Base-by-base conservation (phyloP, 2,329 filamentous ascomycete genomes). In the Daldinia sp. region DNA sequence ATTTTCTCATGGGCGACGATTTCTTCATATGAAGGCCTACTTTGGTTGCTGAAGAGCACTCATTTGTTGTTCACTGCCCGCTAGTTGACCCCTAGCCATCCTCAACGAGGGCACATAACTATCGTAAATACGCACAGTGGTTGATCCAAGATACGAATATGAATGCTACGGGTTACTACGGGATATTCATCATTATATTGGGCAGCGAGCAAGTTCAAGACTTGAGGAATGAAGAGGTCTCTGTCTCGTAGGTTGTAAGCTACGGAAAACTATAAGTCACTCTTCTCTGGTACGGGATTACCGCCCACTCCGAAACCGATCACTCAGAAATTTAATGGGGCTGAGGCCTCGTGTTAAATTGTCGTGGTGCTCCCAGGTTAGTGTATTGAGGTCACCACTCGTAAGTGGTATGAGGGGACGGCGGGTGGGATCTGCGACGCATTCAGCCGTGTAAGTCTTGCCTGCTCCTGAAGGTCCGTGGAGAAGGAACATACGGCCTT, bases 401-500 rank as follows among this genome's bases (percentile, higher is more conserved):
- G 82, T 83, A 15, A 87, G 77, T 0, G 79, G 77, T 56, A 86
- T 79, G 6, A 87, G 79, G 2, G 83, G 84, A 0, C 81, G 79
- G 23, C 77, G 78, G 37, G 79, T 80, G 19, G 82, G 74, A 72
- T 86, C 83, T 4, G 83, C 82, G 2, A 85, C 78, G 37, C 82
- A 82, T 71, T 86, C 83, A 10, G 82, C 83, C 1, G 83, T 86
- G 70, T 83, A 82, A 0, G 83, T 86, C 74, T 87, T 86, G 58
- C 83, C 85, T 0, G 85, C 81, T n/a, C 83, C 84, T 1, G 83
- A 83, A 7, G 79, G 78, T 13, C 83, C 82, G 63, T 85, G 82
- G 0, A 85, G 78, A 11, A 85, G 75, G 72, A 83, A 82, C 68
- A 83, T 82, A 41, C 80, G 77, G 4, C 81, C 80, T 54, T 82